phyloP scores from a whole-genome alignment of 352 stramenopile species.

The Globisporangium perplexum region DNA sequence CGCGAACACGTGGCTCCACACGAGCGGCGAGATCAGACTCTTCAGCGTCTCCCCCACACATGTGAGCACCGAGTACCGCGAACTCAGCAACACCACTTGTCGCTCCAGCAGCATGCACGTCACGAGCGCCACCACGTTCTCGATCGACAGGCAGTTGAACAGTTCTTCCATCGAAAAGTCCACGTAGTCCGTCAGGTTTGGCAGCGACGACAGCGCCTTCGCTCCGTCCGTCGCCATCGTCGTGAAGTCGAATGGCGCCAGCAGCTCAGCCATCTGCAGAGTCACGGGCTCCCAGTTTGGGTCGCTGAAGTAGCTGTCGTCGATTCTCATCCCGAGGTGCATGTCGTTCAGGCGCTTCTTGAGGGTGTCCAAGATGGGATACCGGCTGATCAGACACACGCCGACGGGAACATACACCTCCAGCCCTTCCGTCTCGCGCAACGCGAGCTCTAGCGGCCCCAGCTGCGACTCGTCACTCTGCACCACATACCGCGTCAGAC shows the following conservation, averaged over 20 bases:
- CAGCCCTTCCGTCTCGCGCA: constrained; percentile 77
- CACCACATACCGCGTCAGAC: constrained; percentile 73
- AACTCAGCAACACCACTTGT: constrained; percentile 77
- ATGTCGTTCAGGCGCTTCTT: constrained; percentile 64
- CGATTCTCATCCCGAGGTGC: constrained; percentile 49
- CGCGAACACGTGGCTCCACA: constrained; percentile 86
- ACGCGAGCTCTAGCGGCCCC: constrained; percentile 64
- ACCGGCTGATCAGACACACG: constrained; percentile 78
- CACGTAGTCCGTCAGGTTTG: constrained; percentile 50
- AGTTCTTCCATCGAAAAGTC: constrained; percentile 83
- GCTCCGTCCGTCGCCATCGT: constrained; percentile 18
- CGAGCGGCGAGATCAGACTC: constrained; percentile 63
- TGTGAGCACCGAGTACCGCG: constrained; percentile 74
- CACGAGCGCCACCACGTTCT: constrained; percentile 62
- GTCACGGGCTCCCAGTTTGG: constrained; percentile 50
- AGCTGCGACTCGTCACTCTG: constrained; percentile 62
- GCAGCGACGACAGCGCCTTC: constrained; percentile 20
- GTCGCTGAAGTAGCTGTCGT: constrained; percentile 47
- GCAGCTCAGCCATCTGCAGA: constrained; percentile 51
- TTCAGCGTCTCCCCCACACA: constrained; percentile 75
- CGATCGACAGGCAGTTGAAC: constrained; percentile 71
- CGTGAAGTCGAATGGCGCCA: constrained; percentile 63
- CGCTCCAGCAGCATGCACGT: constrained; percentile 72
- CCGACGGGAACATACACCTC: constrained; percentile 72
- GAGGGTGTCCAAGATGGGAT: constrained; percentile 76